Base-by-base conservation (phyloP, 2,329 filamentous ascomycete genomes). In the Botrytis hyacinthi region DNA sequence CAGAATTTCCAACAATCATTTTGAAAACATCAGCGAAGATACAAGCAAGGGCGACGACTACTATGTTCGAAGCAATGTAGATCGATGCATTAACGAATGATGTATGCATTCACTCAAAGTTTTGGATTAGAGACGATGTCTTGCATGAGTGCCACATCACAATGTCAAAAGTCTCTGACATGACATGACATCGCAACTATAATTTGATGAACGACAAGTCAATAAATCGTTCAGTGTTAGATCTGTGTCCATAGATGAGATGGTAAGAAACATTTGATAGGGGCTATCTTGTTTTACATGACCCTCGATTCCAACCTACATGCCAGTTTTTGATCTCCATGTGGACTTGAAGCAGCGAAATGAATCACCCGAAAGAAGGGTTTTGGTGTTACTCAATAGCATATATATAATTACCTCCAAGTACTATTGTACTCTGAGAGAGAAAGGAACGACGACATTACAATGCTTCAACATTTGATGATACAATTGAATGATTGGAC, bases 31-130 rank as follows among this genome's bases (percentile, higher is more conserved):
- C 65, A 46, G 65, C 65, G 46, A 54, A 48, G 63, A 22, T 8
- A 54, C 46, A 54, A 67, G 65, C 65, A 67, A 67, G 65, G 65
- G 65, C 65, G 46, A 67, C 62, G 22, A 65, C 65, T 46, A 20
- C 40, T 46, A 46, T 32, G 22, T 32, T 32, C 4, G 40, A 44
- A 46, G 61, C 40, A n/a, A 44, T 65, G 61, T 29, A 67, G 65
- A 67, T 67, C 46, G 40, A 54, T 67, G 65, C 65, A n/a, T 29
- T n/a, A 18, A 68, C 35, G 29, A 22, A 18, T 40, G 59, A 26
- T 40, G 35, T 35, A 26, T 57, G 51, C 51, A 32, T 18, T 57
- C 51, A 29, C 3, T 57, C n/a, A 29, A 20, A 42, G 42, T 32
- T 65, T 22, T 48, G 12, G 22, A 32, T 18, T 3, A 48, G 46